Evolutionary conservation across 2,329 filamentous ascomycete species (phyloP).

Genomic region (Exutisphaerella laricina): DNA sequence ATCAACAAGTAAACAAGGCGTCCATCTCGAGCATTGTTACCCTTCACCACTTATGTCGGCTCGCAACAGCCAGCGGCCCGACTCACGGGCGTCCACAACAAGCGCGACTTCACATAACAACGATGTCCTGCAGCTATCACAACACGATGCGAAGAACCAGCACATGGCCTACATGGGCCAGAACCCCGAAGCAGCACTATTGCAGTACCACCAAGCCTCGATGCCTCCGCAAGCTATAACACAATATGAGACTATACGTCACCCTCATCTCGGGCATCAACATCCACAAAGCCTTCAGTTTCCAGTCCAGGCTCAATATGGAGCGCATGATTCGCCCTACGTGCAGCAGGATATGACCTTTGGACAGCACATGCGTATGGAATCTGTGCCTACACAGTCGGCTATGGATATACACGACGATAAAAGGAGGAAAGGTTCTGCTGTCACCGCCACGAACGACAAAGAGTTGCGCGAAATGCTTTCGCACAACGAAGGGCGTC

Average conservation of each 20-base stretch:
- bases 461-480: constrained; percentile 73
- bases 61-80: constrained; percentile 27
- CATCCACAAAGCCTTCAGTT: constrained; percentile 22
- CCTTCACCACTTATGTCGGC: constrained; percentile 23
- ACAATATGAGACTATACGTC: constrained; percentile 17
- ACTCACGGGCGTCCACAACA: constrained; percentile 32
- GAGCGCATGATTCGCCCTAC: constrained; percentile 24
- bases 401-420: constrained; percentile 36
- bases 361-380: constrained; percentile 24
- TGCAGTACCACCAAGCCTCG: constrained; percentile 29
- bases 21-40: constrained; percentile 12
- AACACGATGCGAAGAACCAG: constrained; percentile 23
- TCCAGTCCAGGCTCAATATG: constrained; percentile 21
- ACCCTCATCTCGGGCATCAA: constrained; percentile 15
- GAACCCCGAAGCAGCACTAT: constrained; percentile 29
- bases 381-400: constrained; percentile 24
- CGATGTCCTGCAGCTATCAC: constrained; percentile 14
- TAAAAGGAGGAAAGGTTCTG: constrained; percentile 50
- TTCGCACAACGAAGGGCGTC: constrained; percentile 60
- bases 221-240: constrained; percentile 23
- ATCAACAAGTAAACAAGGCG: constrained; percentile 12
- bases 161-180: constrained; percentile 18
- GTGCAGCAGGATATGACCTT: constrained; percentile 27
- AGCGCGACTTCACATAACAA: constrained; percentile 31
- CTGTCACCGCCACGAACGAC: constrained; percentile 73